A percentile compares a stretch with the other conserved stretches of the same genome.
Conservation (phyloP, 495 filamentous ascomycete species). For the Penicillium simplicissimum region DNA sequence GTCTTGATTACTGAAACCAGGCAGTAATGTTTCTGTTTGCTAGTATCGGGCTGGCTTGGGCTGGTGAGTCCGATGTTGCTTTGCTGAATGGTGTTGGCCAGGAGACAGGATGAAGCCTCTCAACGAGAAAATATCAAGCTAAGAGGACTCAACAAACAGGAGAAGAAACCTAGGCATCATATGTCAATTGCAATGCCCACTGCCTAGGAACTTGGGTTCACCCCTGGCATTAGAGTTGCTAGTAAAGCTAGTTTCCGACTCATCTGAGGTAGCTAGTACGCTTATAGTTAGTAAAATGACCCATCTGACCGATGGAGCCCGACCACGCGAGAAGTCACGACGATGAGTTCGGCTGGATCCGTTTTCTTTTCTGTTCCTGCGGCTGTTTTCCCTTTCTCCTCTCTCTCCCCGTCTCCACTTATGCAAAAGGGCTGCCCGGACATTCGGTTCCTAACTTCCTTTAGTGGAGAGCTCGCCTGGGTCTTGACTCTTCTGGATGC, state of each 20-base stretch:
- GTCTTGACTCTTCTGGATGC: background rate
- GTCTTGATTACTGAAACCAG: conserved; percentile 22
- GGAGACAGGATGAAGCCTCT: conserved; percentile 4
- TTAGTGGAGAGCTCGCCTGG: conserved; percentile 24
- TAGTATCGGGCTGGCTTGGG: background rate
- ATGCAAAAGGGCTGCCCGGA: conserved; percentile 25
- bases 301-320: conserved; percentile 26
- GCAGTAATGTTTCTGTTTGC: background rate
- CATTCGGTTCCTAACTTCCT: conserved; percentile 30
- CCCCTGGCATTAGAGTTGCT: conserved; percentile 19
- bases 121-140: background rate
- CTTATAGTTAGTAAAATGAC: conserved; percentile 10
- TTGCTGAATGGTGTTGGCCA: conserved; percentile 9
- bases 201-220: background rate
- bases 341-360: conserved; percentile 31
- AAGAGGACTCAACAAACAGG: background rate
- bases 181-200: conserved; percentile 19
- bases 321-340: conserved; percentile 29
- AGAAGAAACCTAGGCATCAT: conserved; percentile 29
- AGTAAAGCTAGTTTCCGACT: conserved; percentile 1
- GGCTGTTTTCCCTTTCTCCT: conserved; percentile 21
- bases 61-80: background rate
- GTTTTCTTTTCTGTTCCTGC: conserved; percentile 30
- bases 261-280: background rate
- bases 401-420: conserved; percentile 23